A percentile compares a stretch with the other conserved stretches of the same genome.
Evolutionary conservation across 441 rosid genomes (phyloP).

Genomic region (Raphanus hybrid): DNA sequence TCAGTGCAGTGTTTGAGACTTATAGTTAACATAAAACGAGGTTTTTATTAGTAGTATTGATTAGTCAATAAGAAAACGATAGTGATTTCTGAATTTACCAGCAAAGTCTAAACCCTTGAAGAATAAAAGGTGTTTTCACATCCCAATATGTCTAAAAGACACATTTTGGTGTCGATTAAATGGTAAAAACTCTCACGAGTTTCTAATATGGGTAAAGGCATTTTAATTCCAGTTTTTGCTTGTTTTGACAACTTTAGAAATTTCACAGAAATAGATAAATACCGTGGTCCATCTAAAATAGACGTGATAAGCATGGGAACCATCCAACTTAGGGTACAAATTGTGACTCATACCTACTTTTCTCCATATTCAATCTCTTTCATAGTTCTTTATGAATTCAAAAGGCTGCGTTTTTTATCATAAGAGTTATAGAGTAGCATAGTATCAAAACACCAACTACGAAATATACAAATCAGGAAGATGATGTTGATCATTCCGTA

Average conservation of each 20-base stretch:
- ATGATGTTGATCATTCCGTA: conserved; percentile 40
- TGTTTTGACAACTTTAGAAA: conserved; percentile 39
- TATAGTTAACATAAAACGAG: no score
- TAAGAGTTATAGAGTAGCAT: conserved; percentile 25
- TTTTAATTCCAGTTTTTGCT: conserved; percentile 30
- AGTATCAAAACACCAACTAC: conserved; percentile 38
- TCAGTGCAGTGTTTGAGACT: no score
- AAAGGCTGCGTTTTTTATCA: conserved; percentile 27
- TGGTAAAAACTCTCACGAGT: conserved; percentile 37
- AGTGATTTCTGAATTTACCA: background rate
- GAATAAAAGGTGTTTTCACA: conserved; percentile 24
- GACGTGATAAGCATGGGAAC: conserved; percentile 44
- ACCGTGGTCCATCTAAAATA: conserved; percentile 39
- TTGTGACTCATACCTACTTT: conserved; percentile 41
- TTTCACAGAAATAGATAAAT: conserved; percentile 37
- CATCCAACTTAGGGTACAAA: conserved; percentile 36
- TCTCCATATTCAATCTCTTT: conserved; percentile 36
- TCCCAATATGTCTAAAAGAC: conserved; percentile 14
- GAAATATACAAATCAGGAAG: conserved; percentile 44
- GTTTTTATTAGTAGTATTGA: conserved; percentile 1
- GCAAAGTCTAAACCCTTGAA: conserved; percentile 24
- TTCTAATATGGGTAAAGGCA: conserved; percentile 31
- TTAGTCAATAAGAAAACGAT: conserved; percentile 14
- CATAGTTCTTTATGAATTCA: conserved; percentile 21
- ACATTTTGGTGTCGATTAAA: conserved; percentile 27